Conservation (phyloP, 257 asterid genomes). For the Scutellaria galericulata region DNA sequence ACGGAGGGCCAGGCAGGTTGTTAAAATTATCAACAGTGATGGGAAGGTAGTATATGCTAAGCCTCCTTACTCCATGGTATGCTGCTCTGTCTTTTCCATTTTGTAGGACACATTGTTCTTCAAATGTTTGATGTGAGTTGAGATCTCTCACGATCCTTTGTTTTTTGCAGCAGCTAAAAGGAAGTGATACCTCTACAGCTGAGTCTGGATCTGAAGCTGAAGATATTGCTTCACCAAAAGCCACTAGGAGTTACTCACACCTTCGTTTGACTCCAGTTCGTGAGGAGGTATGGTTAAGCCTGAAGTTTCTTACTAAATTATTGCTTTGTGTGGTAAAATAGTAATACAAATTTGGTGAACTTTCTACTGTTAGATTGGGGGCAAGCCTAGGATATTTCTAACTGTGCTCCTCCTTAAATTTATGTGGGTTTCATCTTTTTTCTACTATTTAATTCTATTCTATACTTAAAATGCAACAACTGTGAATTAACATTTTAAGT, state of each 20-base stretch:
- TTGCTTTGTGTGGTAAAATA: conserved; percentile 4
- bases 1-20: conserved; percentile 80
- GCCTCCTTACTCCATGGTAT: conserved; percentile 77
- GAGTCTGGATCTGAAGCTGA: conserved; percentile 99
- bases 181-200: conserved; percentile 96
- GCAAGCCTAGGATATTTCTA: conserved; percentile 18
- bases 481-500: background rate
- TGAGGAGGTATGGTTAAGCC: conserved; percentile 73
- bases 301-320: conserved; percentile 19
- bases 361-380: conserved; percentile 25
- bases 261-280: conserved; percentile 97
- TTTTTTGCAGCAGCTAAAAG: conserved; percentile 62
- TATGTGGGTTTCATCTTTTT: background rate
- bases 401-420: background rate
- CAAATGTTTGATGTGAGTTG: conserved; percentile 21
- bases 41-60: conserved; percentile 98
- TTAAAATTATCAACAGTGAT: conserved; percentile 89
- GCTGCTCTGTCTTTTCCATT: conserved; percentile 25
- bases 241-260: conserved; percentile 79
- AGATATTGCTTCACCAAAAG: conserved; percentile 95
- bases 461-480: conserved; percentile 14
- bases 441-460: conserved; percentile 9
- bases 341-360: background rate
- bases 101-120: conserved; percentile 12
- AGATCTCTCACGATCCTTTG: conserved; percentile 23